Evolutionary conservation across 2,329 filamentous ascomycete species (phyloP).

Genomic region (Colletotrichum tropicicola): DNA sequence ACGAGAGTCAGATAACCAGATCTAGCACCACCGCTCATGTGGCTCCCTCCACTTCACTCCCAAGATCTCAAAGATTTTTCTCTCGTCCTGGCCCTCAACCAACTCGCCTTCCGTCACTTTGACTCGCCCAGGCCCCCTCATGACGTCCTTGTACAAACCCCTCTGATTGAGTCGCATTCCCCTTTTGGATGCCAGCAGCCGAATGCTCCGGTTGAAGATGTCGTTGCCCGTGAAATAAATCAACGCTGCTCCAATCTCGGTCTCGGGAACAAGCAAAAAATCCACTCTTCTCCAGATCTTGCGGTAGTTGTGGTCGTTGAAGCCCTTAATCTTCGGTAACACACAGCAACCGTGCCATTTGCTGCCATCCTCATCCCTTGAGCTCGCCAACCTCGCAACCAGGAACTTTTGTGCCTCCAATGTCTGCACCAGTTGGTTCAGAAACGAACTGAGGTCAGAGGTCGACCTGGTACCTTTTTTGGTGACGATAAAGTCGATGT

Average conservation of each 20-base stretch:
- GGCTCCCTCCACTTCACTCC: conserved; percentile 88
- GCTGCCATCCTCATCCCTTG: conserved; percentile 63
- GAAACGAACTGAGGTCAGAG: conserved; percentile 67
- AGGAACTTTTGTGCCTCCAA: conserved; percentile 74
- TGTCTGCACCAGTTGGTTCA: conserved; percentile 68
- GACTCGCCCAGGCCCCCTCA: conserved; percentile 63
- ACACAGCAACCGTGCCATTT: conserved; percentile 92
- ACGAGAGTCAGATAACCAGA: background rate
- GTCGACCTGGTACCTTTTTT: conserved; percentile 64
- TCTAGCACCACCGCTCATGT: conserved; percentile 76
- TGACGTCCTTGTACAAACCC: conserved; percentile 78
- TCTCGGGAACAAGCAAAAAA: conserved; percentile 81
- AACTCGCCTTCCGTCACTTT: conserved; percentile 75
- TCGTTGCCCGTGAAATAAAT: conserved; percentile 98
- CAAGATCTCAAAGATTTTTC: conserved; percentile 80
- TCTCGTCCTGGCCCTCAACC: conserved; percentile 80
- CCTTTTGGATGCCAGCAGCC: conserved; percentile 81
- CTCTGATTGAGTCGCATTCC: conserved; percentile 86
- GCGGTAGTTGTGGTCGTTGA: conserved; percentile 43
- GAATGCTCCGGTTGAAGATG: conserved; percentile 89
- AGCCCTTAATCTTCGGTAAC: conserved; percentile 58
- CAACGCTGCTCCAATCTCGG: conserved; percentile 83
- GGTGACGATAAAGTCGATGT: conserved; percentile 88
- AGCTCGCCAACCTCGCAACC: conserved; percentile 72
- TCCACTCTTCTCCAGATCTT: conserved; percentile 83